Base-by-base conservation (phyloP, 2,329 filamentous ascomycete genomes). In the Tolypocladium capitatum region DNA sequence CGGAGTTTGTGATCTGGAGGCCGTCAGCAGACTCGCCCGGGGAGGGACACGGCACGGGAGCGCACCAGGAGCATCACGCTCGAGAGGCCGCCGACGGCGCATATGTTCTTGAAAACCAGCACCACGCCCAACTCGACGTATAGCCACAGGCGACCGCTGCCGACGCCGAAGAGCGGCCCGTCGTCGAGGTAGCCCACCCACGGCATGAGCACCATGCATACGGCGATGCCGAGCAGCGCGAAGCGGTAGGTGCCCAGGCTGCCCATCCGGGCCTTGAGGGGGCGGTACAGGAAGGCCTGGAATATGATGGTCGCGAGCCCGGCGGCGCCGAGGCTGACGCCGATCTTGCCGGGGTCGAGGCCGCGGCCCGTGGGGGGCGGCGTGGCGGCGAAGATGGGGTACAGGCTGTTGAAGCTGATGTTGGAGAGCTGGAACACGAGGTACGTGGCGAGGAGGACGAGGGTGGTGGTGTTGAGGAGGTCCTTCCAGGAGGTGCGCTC, bases 381-480 rank as follows among this genome's bases (percentile, higher is more conserved):
- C 0, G 84, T 81, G 47, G 90, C 82, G 1, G 84, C 86, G 57
- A 97, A 98, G 47, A 97, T 91, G 1, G 92, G 92, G 58, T 94
- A 98, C 0, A 98, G 72, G 18, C 87, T 91, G 66, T 95, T 96
- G 74, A 90, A 98, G 4, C 88, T 89, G 54, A 96, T 88, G 63
- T 97, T 97, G 51, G 86, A 83, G 5, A 98, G 74, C 59, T 96
- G 90, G 61, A 97, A 98, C 45, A 97, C 83, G 40, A 96, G 78
- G 60, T 95, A 97, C 0, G 90, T 94, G 46, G 79, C 63, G 6
- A 98, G 76, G 0, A 98, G 75, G 3, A 94, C 70, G 13, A 96
- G 63, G 0, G 89, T 95, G 50, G 92, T 89, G 49, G 81, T 76
- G 58, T 86, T 94, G 45, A 91, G 73, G 2, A 95, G 59, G 40